Evolutionary conservation across 176 grass and related monocot species (phyloP).

Genomic region (Poa pratensis): DNA sequence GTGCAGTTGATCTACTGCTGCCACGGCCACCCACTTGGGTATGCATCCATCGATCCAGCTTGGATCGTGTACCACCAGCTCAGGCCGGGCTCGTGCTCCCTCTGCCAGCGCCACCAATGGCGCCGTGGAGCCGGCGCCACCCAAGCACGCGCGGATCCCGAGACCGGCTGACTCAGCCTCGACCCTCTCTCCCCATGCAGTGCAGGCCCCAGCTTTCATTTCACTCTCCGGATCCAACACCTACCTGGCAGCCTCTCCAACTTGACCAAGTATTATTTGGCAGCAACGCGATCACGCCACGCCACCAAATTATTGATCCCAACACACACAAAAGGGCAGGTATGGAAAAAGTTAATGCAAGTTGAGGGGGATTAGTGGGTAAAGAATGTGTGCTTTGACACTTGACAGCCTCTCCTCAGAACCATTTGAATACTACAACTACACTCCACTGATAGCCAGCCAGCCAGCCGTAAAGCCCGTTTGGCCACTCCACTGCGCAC

Average conservation of each 20-base stretch:
- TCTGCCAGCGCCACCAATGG: neutral
- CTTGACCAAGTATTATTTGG: too few relatives aligned
- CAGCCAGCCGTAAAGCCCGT: constrained; percentile 25
- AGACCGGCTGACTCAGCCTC: constrained; percentile 5
- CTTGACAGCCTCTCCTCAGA: constrained; percentile 22
- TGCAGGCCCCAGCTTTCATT: neutral
- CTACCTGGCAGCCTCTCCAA: too few relatives aligned
- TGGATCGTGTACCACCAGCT: neutral
- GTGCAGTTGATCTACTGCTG: neutral
- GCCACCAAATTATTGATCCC: constrained; percentile 21
- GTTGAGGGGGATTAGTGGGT: neutral
- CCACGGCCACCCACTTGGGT: neutral
- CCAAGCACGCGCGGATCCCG: neutral
- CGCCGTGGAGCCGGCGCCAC: neutral
- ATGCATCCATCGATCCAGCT: neutral
- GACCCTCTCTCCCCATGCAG: neutral
- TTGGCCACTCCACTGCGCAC: neutral
- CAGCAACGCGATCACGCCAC: neutral
- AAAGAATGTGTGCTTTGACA: neutral
- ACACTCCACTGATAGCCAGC: too few relatives aligned
- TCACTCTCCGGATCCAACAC: neutral
- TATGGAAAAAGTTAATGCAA: neutral
- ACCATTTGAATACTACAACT: neutral
- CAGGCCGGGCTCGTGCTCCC: neutral
- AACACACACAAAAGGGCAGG: neutral